Conservation (phyloP, 2,329 filamentous ascomycete species). For the Fusarium dlaminii region DNA sequence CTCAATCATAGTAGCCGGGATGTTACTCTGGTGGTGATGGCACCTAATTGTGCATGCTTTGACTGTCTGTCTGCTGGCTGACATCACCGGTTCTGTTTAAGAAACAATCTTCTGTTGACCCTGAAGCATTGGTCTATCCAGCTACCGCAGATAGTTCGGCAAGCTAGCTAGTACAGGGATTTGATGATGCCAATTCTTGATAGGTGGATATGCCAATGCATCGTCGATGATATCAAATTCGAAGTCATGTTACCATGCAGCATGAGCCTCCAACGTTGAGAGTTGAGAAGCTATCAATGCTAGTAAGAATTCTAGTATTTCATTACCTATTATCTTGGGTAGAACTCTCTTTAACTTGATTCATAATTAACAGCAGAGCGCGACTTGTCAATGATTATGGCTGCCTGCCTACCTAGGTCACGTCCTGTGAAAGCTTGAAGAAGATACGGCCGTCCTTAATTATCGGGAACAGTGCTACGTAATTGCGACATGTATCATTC, state of each 20-base stretch:
- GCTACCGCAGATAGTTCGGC: conserved; percentile 11
- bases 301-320: not conserved
- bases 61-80: not conserved
- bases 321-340: not conserved
- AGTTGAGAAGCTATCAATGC: not conserved
- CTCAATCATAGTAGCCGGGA: not conserved
- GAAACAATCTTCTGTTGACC: not conserved
- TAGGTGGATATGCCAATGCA: not conserved
- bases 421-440: not conserved
- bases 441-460: not conserved
- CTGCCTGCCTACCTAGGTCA: not conserved
- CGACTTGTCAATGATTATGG: not conserved
- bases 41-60: not conserved
- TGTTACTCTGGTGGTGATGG: not conserved
- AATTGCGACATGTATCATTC: not conserved
- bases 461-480: not conserved
- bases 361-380: not conserved
- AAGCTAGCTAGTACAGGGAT: not conserved
- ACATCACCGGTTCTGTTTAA: not conserved
- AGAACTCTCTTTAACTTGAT: not conserved
- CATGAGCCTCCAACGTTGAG: not conserved
- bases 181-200: not conserved
- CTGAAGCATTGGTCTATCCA: conserved; percentile 1
- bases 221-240: not conserved
- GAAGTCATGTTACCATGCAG: not conserved